Evolutionary conservation across 176 grass and related monocot genomes (phyloP).

Genomic region (Triticum urartu): DNA sequence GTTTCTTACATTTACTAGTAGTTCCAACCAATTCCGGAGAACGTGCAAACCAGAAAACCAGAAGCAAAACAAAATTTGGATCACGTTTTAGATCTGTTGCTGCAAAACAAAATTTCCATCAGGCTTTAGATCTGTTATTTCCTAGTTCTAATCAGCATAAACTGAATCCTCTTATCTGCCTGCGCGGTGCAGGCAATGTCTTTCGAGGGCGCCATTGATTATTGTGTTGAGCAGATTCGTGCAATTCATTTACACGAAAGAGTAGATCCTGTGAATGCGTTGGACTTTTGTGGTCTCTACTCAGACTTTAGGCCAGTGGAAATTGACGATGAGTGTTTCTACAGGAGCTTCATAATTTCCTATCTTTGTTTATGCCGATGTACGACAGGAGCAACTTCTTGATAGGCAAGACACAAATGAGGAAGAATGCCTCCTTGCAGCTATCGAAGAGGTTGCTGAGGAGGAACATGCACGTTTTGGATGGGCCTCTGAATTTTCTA

Average conservation of each 20-base stretch:
- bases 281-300: not conserved
- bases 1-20: not conserved
- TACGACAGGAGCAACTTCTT: constrained; percentile 38
- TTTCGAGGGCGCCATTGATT: not conserved
- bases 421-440: constrained; percentile 20
- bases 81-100: not conserved
- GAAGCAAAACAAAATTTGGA: not conserved
- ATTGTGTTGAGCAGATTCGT: not conserved
- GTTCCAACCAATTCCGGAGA: constrained; percentile 12
- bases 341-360: constrained; percentile 44
- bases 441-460: constrained; percentile 15
- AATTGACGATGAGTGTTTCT: constrained; percentile 41
- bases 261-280: not conserved
- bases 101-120: not conserved
- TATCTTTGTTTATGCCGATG: not conserved
- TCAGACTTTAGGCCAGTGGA: constrained; percentile 18
- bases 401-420: constrained; percentile 31
- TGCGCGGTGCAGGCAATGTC: constrained; percentile 20
- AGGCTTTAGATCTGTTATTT: not conserved
- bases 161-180: not conserved
- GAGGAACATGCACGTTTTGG: not conserved
- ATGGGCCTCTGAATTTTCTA: not conserved
- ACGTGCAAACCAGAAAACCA: not conserved
- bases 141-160: not conserved
- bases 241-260: too few relatives aligned